A percentile compares a stretch with the other conserved stretches of the same genome.
These are phyloP conservation scores for Yamadazyma phyllophila DNA, from an alignment of 805 yeast genomes.

Conservation along the genomic window DNA sequence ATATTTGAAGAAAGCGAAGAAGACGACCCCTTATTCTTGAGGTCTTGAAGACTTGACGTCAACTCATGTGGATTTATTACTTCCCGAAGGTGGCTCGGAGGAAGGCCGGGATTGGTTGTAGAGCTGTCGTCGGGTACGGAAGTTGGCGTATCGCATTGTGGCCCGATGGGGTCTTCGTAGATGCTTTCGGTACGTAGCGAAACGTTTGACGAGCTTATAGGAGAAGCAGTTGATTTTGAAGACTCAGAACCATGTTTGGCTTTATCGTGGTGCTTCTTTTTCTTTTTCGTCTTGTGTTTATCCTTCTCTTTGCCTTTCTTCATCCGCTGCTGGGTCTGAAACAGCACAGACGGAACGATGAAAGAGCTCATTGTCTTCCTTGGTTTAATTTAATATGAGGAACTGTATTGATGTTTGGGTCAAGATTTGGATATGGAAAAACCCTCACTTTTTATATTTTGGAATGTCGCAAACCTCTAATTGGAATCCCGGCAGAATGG, in stretches of 20 bases:
- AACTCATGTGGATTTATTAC: conserved; percentile 5
- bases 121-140: background rate
- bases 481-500: no score
- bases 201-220: conserved; percentile 11
- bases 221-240: conserved; percentile 2
- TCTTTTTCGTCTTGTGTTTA: conserved; percentile 13
- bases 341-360: conserved; percentile 39
- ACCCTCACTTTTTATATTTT: background rate
- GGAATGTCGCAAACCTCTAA: background rate
- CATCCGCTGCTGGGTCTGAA: conserved; percentile 40
- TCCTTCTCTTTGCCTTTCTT: conserved; percentile 19
- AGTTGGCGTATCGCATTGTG: background rate
- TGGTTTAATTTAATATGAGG: no score
- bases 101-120: background rate
- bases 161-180: conserved; percentile 10
- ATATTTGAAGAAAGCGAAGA: conserved; percentile 14
- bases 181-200: conserved; percentile 10
- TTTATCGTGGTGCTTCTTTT: conserved; percentile 1
- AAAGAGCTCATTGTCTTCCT: conserved; percentile 31
- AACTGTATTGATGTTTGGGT: background rate
- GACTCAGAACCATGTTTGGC: conserved; percentile 1
- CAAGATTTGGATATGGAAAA: background rate
- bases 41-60: conserved; percentile 4
- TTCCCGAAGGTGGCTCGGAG: background rate
- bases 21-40: conserved; percentile 8